These are phyloP conservation scores for Murraya paniculata DNA, from an alignment of 345 rosid species.

Conservation along the genomic window DNA sequence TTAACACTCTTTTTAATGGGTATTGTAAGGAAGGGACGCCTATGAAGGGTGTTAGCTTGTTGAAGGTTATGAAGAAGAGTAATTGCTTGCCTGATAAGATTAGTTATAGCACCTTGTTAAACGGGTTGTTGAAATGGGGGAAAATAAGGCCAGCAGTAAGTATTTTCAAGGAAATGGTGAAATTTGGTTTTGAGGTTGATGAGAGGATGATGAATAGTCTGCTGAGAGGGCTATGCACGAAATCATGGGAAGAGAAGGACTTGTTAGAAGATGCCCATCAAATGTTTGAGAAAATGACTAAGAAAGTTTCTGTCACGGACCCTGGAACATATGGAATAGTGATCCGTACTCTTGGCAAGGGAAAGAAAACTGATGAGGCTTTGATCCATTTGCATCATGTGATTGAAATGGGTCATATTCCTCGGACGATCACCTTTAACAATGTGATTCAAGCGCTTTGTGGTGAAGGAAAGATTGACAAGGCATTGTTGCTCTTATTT, in stretches of 20 bases:
- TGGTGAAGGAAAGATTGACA: conserved; percentile 28
- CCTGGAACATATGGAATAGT: conserved; percentile 26
- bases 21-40: conserved; percentile 60
- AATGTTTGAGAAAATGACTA: conserved; percentile 47
- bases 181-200: conserved; percentile 38
- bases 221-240: conserved; percentile 43
- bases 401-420: conserved; percentile 32
- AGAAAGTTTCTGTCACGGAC: conserved; percentile 11
- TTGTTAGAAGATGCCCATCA: conserved; percentile 36
- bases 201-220: conserved; percentile 38
- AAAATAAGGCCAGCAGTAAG: conserved; percentile 30
- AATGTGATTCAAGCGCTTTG: conserved; percentile 43
- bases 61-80: conserved; percentile 51
- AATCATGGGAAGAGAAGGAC: conserved; percentile 31
- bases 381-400: conserved; percentile 27
- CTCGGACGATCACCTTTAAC: conserved; percentile 37
- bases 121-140: conserved; percentile 56
- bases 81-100: conserved; percentile 49
- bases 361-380: conserved; percentile 38
- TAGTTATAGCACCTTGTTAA: conserved; percentile 48
- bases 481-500: conserved; percentile 40
- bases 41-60: conserved; percentile 37
- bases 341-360: conserved; percentile 34
- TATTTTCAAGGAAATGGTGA: conserved; percentile 46
- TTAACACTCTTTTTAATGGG: conserved; percentile 58